Evolutionary conservation across 129 eudicot genomes (phyloP).

Genomic region (Pittosporum tobira): DNA sequence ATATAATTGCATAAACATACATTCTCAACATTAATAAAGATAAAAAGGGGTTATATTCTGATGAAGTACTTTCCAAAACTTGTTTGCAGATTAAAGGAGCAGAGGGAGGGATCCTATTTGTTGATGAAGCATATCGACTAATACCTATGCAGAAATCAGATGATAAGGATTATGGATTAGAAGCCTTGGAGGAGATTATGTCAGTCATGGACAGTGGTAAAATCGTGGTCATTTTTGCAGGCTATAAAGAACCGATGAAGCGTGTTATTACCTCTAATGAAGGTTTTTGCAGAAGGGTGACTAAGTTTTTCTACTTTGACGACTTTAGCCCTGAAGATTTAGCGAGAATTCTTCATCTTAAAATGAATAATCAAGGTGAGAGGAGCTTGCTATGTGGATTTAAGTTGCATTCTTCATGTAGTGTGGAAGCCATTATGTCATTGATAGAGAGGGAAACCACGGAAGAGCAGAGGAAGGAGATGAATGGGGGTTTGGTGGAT

Average conservation of each 20-base stretch:
- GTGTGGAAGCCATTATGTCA: constrained; percentile 38
- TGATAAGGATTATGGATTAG: constrained; percentile 75
- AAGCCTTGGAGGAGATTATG: constrained; percentile 98
- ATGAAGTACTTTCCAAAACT: background rate
- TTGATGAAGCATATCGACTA: constrained; percentile 90
- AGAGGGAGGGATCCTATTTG: constrained; percentile 81
- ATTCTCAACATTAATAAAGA: no score
- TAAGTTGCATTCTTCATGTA: constrained; percentile 61
- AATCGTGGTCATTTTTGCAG: constrained; percentile 75
- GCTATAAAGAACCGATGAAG: constrained; percentile 80
- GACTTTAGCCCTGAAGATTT: constrained; percentile 61
- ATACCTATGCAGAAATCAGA: constrained; percentile 67
- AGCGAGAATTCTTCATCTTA: constrained; percentile 57
- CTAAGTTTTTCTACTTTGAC: constrained; percentile 77
- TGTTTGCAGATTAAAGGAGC: constrained; percentile 74
- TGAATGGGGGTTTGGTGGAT: constrained; percentile 89
- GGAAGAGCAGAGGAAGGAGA: constrained; percentile 64
- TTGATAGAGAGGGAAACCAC: constrained; percentile 61
- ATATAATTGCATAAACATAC: no score
- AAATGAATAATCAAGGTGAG: constrained; percentile 59
- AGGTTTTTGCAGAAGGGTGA: constrained; percentile 88
- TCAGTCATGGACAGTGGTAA: constrained; percentile 79
- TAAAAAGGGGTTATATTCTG: no score
- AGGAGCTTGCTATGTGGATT: constrained; percentile 62
- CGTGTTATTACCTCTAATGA: constrained; percentile 73